Evolutionary conservation across 2,329 filamentous ascomycete species (phyloP), one percentile per base, ranked within the genome.

Genomic region (Septoria petroselini): DNA sequence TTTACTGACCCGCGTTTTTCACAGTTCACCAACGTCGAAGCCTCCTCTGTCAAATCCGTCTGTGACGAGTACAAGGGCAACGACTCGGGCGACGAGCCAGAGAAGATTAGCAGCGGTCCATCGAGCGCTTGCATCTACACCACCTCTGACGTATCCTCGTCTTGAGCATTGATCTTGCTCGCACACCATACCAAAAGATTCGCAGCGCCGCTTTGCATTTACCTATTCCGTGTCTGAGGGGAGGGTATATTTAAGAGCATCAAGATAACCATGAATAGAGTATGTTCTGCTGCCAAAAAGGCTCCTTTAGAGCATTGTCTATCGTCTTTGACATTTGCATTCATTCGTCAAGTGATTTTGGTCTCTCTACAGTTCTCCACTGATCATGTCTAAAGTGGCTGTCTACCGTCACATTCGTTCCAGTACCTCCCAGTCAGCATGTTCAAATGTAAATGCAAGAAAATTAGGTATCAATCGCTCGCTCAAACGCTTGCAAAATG

Each of bases 1-100:
- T n/a, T 9, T 35, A 27, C 35, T 41, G 14, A 35, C 14, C 4
- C 18, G 8, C 23, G 9, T 53, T 50, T 33, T 50, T 9, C 5
- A 27, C 23, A 38, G 35, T 38, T 58, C 39, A 70, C 66, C 48
- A 72, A 73, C 54, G 69, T 69, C 12, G 70, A 68, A 57, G 65
- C 62, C 37, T 64, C 63, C 17, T 58, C 57, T 15, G 66, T 71
- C 42, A 55, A 53, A 18, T 61, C 63, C n/a, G 66, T 70, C 49
- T 71, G 69, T 54, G 54, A 58, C 14, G 63, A 66, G 50, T 70
- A 66, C 58, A 54, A 65, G 48, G 69, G 68, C 42, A 69, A 66
- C 51, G 59, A 66, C 45, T 62, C 48, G 17, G 64, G 63, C 31
- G 58, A 62, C 18, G 68, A 70, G 64, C 68, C 68, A 7, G 50